Evolutionary conservation across 768 basidiomycete genomes (phyloP), one percentile per base, ranked within the genome.

Genomic region (Omphalotus guepiniiformis): DNA sequence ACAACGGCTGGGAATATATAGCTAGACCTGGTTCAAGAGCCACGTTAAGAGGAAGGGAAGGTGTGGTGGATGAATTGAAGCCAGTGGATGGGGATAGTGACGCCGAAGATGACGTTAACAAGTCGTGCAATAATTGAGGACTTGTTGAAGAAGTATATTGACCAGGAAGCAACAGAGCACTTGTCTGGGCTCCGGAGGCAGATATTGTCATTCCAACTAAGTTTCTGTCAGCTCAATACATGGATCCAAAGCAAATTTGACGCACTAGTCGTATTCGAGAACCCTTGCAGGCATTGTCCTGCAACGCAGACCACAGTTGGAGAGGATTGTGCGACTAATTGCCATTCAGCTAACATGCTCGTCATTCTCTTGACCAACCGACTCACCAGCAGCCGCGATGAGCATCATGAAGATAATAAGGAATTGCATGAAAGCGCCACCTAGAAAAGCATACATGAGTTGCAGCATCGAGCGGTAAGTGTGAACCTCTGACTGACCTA

Each of bases 221-320:
- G 44, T 23, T 49, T 53, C 40, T 36, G 11, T 38, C 6, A 39
- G 36, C 15, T 19, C 6, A 28, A 1, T 37, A n/a, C 6, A 1
- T 39, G 43, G 8, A 48, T 26, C 21, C 4, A 18, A 27, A 42
- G 3, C 37, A 34, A 30, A 48, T 16, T 25, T 25, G 15, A 65
- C 69, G 27, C 49, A 82, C 86, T 68, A 57, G 86, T 84, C 19
- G 74, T 78, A 59, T 91, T 90, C 26, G 85, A 80, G 65, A 68
- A 78, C 49, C 89, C 89, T 64, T 89, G 76, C 48, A 91, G 67
- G 72, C 89, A 91, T 85, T 92, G 88, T 56, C 88, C 88, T 62
- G 88, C 85, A 86, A 88, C 71, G 74, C 88, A 91, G 52, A 92
- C 72, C 48, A 90, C 80, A 58, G 72, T 65, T 50, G 70, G 63